Percentiles rank a stretch among this genome's conserved stretches.
Evolutionary conservation across 257 asterid species (phyloP).

Genomic region (Solanum rostratum): DNA sequence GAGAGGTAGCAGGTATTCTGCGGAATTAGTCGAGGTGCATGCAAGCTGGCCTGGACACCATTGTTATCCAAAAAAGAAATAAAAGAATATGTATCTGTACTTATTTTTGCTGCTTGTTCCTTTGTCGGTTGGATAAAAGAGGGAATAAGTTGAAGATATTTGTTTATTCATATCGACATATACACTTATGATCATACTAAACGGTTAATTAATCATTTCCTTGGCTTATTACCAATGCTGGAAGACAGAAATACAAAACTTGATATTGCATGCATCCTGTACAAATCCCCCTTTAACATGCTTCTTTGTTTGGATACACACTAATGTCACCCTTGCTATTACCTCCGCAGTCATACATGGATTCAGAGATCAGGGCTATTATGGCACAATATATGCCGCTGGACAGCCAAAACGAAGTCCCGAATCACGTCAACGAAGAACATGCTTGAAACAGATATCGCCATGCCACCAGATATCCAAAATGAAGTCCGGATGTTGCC

Average conservation of each 20-base stretch:
- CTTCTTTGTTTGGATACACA: background rate
- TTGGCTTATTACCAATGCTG: background rate
- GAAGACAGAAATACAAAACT: background rate
- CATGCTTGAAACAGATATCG: constrained; percentile 33
- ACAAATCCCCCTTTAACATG: background rate
- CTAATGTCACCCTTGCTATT: background rate
- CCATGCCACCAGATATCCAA: constrained; percentile 3
- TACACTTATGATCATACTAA: background rate
- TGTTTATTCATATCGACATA: background rate
- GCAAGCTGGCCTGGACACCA: background rate
- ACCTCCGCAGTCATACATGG: constrained; percentile 71
- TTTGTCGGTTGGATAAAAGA: background rate
- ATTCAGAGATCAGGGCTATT: constrained; percentile 85
- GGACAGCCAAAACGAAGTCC: constrained; percentile 69
- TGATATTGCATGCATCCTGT: background rate
- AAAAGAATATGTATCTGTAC: background rate
- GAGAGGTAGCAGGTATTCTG: background rate
- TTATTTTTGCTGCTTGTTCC: background rate
- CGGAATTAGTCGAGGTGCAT: background rate
- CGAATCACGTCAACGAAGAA: constrained; percentile 37
- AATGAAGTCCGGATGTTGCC: background rate
- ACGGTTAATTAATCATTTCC: background rate
- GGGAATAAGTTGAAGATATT: background rate
- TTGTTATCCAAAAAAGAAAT: background rate
- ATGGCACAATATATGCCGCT: constrained; percentile 97